Evolutionary conservation across 2,329 filamentous ascomycete genomes (phyloP), one percentile per base, ranked within the genome.

Genomic region (Diaporthe humulicola): DNA sequence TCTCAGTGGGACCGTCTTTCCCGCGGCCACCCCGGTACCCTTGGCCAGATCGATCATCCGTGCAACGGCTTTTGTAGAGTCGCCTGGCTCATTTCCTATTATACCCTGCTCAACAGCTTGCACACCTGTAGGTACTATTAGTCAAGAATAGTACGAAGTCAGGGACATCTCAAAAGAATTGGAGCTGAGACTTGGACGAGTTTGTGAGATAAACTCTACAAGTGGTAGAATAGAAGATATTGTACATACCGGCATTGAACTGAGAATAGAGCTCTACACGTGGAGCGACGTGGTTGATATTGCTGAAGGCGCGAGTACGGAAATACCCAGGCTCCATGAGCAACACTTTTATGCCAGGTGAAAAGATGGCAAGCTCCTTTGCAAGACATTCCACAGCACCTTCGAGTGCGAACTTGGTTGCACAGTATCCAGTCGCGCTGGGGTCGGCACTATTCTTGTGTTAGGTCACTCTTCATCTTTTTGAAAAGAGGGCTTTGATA

Each of bases 41-140:
- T 87, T 83, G 1, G 88, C 89, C 22, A 91, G 78, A 70, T 91
- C 87, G 77, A 90, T 89, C 82, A 90, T 89, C 0, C 85, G 84
- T 30, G 85, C 81, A 1, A 86, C 87, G 3, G 84, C 88, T 78
- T 90, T 88, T 0, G 77, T 76, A 4, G 88, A 86, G 74, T 91
- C 88, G 4, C 89, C 88, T 1, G 85, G 84, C 69, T 89, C 85
- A 70, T 87, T 81, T 10, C 73, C 70, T 12, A 73, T 28, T 28
- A 73, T 12, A 12, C 66, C 70, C 14, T 78, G 75, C 38, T 81
- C 78, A 3, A 70, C 73, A 5, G 78, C 73, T 15, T 76, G 60
- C 3, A 72, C 71, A 0, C 64, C 77, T 54, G 67, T 56, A 2
- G 30, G 6, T 9, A 5, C 30, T 28, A 25, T 28, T 6, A 30